Conservation (phyloP, 306 rosid species). For the Gastrolobium villosum region DNA sequence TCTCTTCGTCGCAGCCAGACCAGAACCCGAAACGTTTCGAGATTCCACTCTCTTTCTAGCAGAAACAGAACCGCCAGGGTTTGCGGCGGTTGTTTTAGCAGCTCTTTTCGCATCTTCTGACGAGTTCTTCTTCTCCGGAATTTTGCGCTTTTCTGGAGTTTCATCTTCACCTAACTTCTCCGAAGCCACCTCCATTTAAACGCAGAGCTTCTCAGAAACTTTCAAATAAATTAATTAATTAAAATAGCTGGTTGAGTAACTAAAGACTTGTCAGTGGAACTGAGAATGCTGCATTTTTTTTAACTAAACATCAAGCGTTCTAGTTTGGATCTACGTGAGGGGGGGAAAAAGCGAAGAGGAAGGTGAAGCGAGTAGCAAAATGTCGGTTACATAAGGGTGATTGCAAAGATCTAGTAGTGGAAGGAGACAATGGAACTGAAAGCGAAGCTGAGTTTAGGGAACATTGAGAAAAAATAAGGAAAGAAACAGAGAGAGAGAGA, state of each 20-base stretch:
- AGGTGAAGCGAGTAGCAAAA: slow-evolving; percentile 28
- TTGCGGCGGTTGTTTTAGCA: slow-evolving; percentile 50
- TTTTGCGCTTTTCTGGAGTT: slow-evolving; percentile 49
- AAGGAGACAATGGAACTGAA: slow-evolving; percentile 39
- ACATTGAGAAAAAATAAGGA: slow-evolving; percentile 39
- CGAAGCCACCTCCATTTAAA: slow-evolving; percentile 71
- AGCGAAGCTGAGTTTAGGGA: slow-evolving; percentile 37
- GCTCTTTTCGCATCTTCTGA: slow-evolving; percentile 51
- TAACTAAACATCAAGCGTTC: slow-evolving; percentile 37
- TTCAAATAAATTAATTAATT: background rate
- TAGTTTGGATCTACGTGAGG: slow-evolving; percentile 42
- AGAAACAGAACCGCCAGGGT: slow-evolving; percentile 47
- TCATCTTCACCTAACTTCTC: slow-evolving; percentile 54
- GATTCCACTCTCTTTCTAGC: slow-evolving; percentile 62
- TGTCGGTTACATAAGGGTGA: slow-evolving; percentile 11
- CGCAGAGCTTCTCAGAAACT: slow-evolving; percentile 31
- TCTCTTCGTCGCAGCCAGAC: slow-evolving; percentile 55
- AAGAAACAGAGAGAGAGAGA: slow-evolving; percentile 7
- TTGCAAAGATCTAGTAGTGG: slow-evolving; percentile 60
- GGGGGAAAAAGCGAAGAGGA: background rate
- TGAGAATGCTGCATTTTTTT: slow-evolving; percentile 53
- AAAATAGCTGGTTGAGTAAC: slow-evolving; percentile 33
- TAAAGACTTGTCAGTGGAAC: slow-evolving; percentile 13
- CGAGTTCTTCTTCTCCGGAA: slow-evolving; percentile 44
- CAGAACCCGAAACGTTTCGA: slow-evolving; percentile 48